Conservation (phyloP, 2,329 filamentous ascomycete species). For the Alternaria triticimaculans region DNA sequence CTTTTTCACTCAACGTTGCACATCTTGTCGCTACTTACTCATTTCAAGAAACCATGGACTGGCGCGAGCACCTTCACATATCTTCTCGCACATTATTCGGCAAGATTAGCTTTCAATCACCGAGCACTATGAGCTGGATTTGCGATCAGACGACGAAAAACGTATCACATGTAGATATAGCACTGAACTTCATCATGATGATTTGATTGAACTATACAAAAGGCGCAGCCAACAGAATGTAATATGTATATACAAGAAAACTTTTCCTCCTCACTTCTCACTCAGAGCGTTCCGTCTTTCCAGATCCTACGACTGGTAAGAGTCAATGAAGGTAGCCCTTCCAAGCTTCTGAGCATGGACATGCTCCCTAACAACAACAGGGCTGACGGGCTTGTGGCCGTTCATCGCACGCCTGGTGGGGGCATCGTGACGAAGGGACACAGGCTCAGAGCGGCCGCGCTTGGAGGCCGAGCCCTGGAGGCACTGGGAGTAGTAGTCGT, state of each 20-base stretch:
- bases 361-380: neutral
- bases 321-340: neutral
- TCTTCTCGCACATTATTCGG: fast-evolving
- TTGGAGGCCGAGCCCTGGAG: neutral
- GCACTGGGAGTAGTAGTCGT: conserved; percentile 33
- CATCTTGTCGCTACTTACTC: neutral
- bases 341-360: neutral
- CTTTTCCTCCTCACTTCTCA: neutral
- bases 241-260: conserved; percentile 6
- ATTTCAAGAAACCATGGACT: neutral
- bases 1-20: neutral
- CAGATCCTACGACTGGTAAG: neutral
- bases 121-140: neutral
- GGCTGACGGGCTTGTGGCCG: neutral
- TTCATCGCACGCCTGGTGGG: neutral
- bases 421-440: neutral
- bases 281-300: neutral
- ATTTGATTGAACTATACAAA: neutral
- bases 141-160: neutral
- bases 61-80: neutral
- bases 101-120: neutral
- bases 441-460: neutral
- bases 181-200: neutral
- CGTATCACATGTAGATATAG: neutral
- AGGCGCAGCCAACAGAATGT: conserved; percentile 5